Percentiles rank a stretch among this genome's conserved stretches.
phyloP scores from a whole-genome alignment of 2,329 filamentous ascomycete species.

The Cladophialophora psammophila region DNA sequence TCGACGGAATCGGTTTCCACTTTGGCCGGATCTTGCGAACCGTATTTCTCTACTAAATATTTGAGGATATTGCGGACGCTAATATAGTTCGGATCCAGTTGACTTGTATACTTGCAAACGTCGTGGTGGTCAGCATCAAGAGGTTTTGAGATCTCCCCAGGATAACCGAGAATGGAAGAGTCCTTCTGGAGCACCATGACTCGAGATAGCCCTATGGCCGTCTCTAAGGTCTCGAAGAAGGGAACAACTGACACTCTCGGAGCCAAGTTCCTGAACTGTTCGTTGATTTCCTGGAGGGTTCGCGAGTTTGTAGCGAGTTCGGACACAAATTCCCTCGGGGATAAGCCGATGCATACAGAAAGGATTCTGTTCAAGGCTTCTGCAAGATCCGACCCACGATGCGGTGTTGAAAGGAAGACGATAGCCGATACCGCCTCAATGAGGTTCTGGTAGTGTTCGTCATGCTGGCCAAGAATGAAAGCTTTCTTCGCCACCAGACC shows the following conservation, averaged over 20 bases:
- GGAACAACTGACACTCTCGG: conserved; percentile 50
- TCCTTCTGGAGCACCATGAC: conserved; percentile 46
- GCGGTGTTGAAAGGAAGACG: conserved; percentile 44
- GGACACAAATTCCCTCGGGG: conserved; percentile 48
- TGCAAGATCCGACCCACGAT: conserved; percentile 42
- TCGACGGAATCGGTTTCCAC: no score
- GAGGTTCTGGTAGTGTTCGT: conserved; percentile 10
- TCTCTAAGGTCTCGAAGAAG: conserved; percentile 54
- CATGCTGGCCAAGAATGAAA: conserved; percentile 12
- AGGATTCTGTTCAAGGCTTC: conserved; percentile 46
- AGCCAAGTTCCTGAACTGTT: conserved; percentile 53
- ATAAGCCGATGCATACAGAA: conserved; percentile 36
- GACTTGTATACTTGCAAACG: conserved; percentile 44
- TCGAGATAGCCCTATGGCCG: conserved; percentile 20
- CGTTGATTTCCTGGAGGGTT: conserved; percentile 52
- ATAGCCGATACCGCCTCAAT: conserved; percentile 15
- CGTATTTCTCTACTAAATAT: no score
- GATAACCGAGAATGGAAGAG: conserved; percentile 54
- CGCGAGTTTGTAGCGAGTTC: conserved; percentile 50
- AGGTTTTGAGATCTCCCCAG: conserved; percentile 48
- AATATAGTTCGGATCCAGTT: conserved; percentile 41
- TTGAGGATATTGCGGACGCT: conserved; percentile 18
- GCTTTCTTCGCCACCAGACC: conserved; percentile 32
- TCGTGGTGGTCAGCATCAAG: conserved; percentile 42
- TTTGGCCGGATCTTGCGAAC: no score